Percentiles rank a stretch among this genome's conserved stretches.
These are phyloP conservation scores for Lachancea sp. DNA, from an alignment of 805 yeast genomes.

Conservation along the genomic window DNA sequence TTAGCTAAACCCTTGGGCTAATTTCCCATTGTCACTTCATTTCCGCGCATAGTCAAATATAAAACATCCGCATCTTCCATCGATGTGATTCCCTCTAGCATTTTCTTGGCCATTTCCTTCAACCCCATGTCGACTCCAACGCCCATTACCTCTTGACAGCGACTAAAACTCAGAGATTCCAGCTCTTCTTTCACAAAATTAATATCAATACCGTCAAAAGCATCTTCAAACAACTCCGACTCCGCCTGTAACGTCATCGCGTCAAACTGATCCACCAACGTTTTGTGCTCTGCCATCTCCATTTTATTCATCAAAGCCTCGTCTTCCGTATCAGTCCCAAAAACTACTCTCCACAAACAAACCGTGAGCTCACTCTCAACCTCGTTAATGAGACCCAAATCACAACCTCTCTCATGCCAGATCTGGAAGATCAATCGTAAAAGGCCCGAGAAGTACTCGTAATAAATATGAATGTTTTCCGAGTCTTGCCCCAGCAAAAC, in stretches of 20 bases:
- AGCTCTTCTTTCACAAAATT: conserved; percentile 34
- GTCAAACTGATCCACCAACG: conserved; percentile 35
- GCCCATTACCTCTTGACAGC: conserved; percentile 39
- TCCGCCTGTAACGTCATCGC: conserved; percentile 22
- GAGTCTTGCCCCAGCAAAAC: conserved; percentile 7
- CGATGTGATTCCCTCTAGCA: conserved; percentile 60
- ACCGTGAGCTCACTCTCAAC: conserved; percentile 42
- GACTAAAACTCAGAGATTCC: conserved; percentile 28
- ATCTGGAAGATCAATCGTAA: conserved; percentile 7
- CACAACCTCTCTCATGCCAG: conserved; percentile 11
- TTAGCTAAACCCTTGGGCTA: neutral
- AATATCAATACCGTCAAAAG: conserved; percentile 39
- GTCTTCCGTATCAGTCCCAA: conserved; percentile 30
- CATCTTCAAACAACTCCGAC: conserved; percentile 31
- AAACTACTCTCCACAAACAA: conserved; percentile 47
- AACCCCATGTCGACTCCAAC: conserved; percentile 58
- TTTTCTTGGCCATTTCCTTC: conserved; percentile 62
- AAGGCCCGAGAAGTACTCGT: conserved; percentile 4
- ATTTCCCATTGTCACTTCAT: neutral
- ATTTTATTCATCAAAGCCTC: conserved; percentile 7
- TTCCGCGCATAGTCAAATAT: conserved; percentile 48
- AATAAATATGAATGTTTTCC: conserved; percentile 4
- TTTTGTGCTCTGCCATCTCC: conserved; percentile 18
- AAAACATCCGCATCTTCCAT: conserved; percentile 76
- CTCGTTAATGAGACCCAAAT: conserved; percentile 26